Evolutionary conservation across 768 basidiomycete species (phyloP), one percentile per base, ranked within the genome.

Genomic region (Leccinum arenicola): DNA sequence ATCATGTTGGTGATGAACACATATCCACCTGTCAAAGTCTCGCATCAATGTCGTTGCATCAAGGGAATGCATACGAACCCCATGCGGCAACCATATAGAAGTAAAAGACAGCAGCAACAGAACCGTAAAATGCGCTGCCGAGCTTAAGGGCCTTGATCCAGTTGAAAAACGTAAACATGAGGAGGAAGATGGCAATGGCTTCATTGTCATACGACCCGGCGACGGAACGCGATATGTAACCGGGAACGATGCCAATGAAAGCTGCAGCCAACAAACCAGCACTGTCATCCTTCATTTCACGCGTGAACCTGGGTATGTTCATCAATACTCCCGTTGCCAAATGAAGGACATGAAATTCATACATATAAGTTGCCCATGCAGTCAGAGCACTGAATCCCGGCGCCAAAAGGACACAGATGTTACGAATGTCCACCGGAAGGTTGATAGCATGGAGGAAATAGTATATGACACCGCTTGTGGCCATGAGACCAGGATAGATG

Each of bases 51-150:
- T 54, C 35, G 11, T 2, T 14, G 15, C 15, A 33, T 36, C 31
- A 11, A 31, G 43, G 27, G 4, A 38, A 50, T 5, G 25, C 1
- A 15, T 14, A 76, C 83, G 59, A 66, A 90, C 96, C 97, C 97
- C 97, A 99, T 31, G 97, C 97, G 54, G 97, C 96, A n/a, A 99
- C 97, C 97, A 99, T 99, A 82, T 98, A 99, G 66, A 98, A 98
- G 78, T 99, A 99, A 77, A 98, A 98, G 3, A 98, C 77, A 17
- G 95, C 97, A 49, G 97, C 88, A 43, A 92, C 68, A 25, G 92
- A 91, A 21, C 94, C 96, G 65, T 85, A 97, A 60, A 96, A 83
- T 1, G 93, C 95, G 60, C 93, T 96, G 47, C 97, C 97, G 50
- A 85, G 83, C 75, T 98, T 98, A 56, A 98, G 79, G 25, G 97